Conservation (phyloP, 1,284 basidiomycete species). For the Fomitopsis schrenkii region DNA sequence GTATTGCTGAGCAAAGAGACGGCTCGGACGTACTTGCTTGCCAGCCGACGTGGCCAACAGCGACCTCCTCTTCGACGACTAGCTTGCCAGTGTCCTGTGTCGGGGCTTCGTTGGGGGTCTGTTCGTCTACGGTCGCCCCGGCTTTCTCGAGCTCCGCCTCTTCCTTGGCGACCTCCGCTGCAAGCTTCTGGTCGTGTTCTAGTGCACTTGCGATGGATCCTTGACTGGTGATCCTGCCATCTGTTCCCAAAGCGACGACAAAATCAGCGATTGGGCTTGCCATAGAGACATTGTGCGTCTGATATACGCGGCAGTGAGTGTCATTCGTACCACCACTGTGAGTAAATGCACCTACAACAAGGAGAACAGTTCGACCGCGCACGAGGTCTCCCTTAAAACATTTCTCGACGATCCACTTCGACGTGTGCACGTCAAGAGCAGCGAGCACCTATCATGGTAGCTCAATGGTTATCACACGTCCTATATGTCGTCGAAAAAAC, state of each 20-base stretch:
- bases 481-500: too few species aligned
- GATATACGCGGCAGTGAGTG: not conserved
- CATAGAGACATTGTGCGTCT: slow-evolving; percentile 42
- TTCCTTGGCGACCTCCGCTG: slow-evolving; percentile 35
- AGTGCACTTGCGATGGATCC: slow-evolving; percentile 42
- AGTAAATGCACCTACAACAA: slow-evolving; percentile 47
- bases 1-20: not conserved
- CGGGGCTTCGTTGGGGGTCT: not conserved
- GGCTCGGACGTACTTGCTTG: slow-evolving; percentile 17
- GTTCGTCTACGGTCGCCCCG: slow-evolving; percentile 15
- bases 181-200: slow-evolving; percentile 37
- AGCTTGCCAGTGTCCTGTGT: slow-evolving; percentile 36
- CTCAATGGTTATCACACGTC: not conserved
- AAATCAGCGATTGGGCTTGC: slow-evolving; percentile 57
- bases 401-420: slow-evolving; percentile 71
- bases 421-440: slow-evolving; percentile 59
- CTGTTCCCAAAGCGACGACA: slow-evolving; percentile 51
- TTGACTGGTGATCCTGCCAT: slow-evolving; percentile 46
- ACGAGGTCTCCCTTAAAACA: slow-evolving; percentile 68
- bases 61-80: slow-evolving; percentile 52
- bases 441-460: slow-evolving; percentile 32
- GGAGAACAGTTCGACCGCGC: slow-evolving; percentile 60
- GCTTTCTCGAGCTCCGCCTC: slow-evolving; percentile 26
- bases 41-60: slow-evolving; percentile 47
- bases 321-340: not conserved